A percentile compares a stretch with the other conserved stretches of the same genome.
phyloP scores from a whole-genome alignment of 2,329 filamentous ascomycete genomes.

The Grosmannia clavigera region DNA sequence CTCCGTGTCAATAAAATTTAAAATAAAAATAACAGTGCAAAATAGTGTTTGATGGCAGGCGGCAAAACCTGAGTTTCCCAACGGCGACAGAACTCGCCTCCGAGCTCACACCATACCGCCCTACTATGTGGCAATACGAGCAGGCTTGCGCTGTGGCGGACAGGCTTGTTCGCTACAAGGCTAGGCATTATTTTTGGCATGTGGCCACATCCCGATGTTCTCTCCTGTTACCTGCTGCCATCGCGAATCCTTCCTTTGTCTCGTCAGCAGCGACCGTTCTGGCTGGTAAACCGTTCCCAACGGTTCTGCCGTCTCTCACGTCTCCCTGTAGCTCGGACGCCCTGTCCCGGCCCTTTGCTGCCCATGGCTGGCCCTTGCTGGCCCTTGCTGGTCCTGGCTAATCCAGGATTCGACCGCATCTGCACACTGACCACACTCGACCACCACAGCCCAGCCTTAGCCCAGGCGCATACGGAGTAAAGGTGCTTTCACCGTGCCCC shows the following conservation, averaged over 20 bases:
- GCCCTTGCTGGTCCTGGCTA: too few species aligned
- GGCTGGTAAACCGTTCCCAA: not conserved
- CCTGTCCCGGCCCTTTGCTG: too few species aligned
- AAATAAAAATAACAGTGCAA: not conserved
- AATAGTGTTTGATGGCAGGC: not conserved
- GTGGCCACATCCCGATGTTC: not conserved
- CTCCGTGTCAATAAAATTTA: not conserved
- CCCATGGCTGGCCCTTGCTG: too few species aligned
- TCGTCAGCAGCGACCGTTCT: not conserved
- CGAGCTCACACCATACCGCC: not conserved
- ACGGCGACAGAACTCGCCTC: too few species aligned
- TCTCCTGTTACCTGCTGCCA: not conserved
- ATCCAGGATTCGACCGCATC: not conserved
- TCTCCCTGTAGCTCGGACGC: too few species aligned
- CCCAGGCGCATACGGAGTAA: not conserved
- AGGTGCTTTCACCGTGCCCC: not conserved
- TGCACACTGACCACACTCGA: not conserved
- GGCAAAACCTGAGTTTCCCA: too few species aligned
- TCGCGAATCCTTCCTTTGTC: not conserved
- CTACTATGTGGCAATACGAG: not conserved
- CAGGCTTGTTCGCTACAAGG: not conserved
- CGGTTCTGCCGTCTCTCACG: too few species aligned
- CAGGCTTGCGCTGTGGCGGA: not conserved
- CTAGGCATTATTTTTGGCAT: not conserved
- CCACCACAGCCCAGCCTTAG: not conserved